Evolutionary conservation across 768 basidiomycete genomes (phyloP).

Genomic region (Dendrothele bispora): DNA sequence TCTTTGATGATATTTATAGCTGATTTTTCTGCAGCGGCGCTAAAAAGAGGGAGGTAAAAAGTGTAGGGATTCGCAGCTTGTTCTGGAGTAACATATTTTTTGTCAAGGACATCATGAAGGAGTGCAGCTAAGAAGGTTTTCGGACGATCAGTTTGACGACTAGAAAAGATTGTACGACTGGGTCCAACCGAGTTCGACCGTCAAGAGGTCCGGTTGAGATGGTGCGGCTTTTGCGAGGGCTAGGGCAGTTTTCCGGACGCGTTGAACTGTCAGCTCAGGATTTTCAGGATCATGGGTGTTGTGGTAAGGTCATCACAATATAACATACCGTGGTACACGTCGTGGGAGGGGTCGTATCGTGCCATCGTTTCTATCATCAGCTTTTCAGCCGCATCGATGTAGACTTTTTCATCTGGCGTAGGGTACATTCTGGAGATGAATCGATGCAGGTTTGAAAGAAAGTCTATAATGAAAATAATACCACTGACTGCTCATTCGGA

Average conservation of each 20-base stretch:
- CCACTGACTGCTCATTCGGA: too few species aligned
- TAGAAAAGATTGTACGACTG: slow-evolving; percentile 21
- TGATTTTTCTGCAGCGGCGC: slow-evolving; percentile 37
- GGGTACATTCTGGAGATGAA: too few species aligned
- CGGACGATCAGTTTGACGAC: slow-evolving; percentile 20
- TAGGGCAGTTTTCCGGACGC: slow-evolving; percentile 79
- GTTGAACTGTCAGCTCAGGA: slow-evolving; percentile 71
- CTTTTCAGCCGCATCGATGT: slow-evolving; percentile 59
- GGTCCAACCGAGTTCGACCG: slow-evolving; percentile 64
- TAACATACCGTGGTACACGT: slow-evolving; percentile 69
- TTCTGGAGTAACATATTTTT: slow-evolving; percentile 70
- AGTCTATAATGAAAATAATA: too few species aligned
- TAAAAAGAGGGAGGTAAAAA: slow-evolving; percentile 70
- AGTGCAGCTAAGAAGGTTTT: slow-evolving; percentile 57
- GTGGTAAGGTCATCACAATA: not conserved
- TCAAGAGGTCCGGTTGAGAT: slow-evolving; percentile 63
- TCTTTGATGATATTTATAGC: slow-evolving; percentile 59
- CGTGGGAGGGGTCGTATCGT: slow-evolving; percentile 79
- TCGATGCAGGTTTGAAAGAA: too few species aligned
- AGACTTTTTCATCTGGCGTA: slow-evolving; percentile 47
- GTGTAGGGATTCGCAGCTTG: slow-evolving; percentile 60
- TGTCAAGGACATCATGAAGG: slow-evolving; percentile 85
- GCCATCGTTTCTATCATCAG: slow-evolving; percentile 76
- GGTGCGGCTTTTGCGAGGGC: slow-evolving; percentile 54
- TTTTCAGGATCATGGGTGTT: slow-evolving; percentile 8